Evolutionary conservation across 208 protist genomes (phyloP).

Genomic region (Dictyostelium gargantuum): DNA sequence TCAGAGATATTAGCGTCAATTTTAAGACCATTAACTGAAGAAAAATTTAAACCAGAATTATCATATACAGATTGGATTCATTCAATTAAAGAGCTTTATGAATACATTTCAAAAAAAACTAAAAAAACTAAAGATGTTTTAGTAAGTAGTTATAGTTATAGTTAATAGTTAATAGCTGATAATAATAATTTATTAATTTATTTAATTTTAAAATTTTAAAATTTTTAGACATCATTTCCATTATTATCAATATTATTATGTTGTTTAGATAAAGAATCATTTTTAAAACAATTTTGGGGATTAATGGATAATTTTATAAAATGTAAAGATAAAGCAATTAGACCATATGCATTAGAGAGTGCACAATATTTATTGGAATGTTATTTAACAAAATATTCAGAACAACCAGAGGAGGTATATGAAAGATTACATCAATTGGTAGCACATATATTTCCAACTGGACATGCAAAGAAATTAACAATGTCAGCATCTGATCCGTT

Average conservation of each 20-base stretch:
- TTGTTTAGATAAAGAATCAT: constrained; percentile 52
- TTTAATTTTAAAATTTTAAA: not conserved
- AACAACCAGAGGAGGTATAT: constrained; percentile 41
- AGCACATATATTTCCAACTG: constrained; percentile 16
- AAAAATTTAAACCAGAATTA: constrained; percentile 52
- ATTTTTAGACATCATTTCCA: constrained; percentile 57
- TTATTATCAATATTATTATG: constrained; percentile 66
- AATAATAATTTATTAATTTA: no score
- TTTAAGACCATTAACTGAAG: constrained; percentile 49
- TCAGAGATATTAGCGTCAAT: constrained; percentile 46
- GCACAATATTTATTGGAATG: constrained; percentile 61
- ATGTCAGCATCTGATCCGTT: not conserved
- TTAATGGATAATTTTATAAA: constrained; percentile 61
- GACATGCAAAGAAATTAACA: constrained; percentile 28
- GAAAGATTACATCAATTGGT: constrained; percentile 60
- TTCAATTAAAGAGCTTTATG: constrained; percentile 40
- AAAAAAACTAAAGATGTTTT: constrained; percentile 52
- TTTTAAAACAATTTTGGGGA: constrained; percentile 53
- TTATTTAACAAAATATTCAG: constrained; percentile 51
- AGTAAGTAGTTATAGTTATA: not conserved
- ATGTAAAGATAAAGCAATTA: constrained; percentile 39
- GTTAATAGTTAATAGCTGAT: no score
- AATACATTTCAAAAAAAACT: constrained; percentile 57
- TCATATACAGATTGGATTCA: constrained; percentile 27
- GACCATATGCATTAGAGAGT: constrained; percentile 46